Base-by-base conservation (phyloP, 768 basidiomycete genomes). In the Mycena alexandri region DNA sequence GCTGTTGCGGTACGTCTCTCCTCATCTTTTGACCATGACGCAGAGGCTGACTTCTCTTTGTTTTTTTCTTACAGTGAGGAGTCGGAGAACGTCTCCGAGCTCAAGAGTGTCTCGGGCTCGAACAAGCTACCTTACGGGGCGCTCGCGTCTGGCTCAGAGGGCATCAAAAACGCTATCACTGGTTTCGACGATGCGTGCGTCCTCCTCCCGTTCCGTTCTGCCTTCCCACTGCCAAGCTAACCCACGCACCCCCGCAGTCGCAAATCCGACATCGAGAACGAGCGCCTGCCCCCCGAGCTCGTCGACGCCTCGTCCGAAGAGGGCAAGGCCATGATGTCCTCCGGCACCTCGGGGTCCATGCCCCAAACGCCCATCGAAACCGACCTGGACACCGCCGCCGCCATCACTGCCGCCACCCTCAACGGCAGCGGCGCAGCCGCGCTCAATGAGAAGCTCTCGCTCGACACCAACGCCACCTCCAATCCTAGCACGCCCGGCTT, bases 251-350 rank as follows among this genome's bases (percentile, higher is more conserved):
- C 41, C 42, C 48, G 42, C 71, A 96, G 95, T 36, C 95, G 96
- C 67, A 96, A 96, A 81, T 95, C 93, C 51, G 98, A 99, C 83
- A 98, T 99, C 72, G 97, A 99, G 81, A 99, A 99, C 81, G 98
- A 99, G 80, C 92, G 96, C 41, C 84, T 99, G 17, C 98, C 97
- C 5, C 96, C 97, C 2, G 95, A 98, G 17, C 85, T 99, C 25
- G 92, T 95, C 76, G 96, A 98, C 75, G 90, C 89, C 10, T 81
- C 86, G 70, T 90, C 89, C 12, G 87, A 87, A 67, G 90, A 92
- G 79, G 91, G 89, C 63, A 88, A 86, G 66, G 88, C 90, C 11
- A 86, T 89, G 69, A 76, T 93, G 53, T 81, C 84, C 2, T 80
- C 80, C 5, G 76, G 82, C 24, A 90, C 92, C 0, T 79, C 84